phyloP scores from a whole-genome alignment of 306 rosid species.

The Cucurbita ficifolia region DNA sequence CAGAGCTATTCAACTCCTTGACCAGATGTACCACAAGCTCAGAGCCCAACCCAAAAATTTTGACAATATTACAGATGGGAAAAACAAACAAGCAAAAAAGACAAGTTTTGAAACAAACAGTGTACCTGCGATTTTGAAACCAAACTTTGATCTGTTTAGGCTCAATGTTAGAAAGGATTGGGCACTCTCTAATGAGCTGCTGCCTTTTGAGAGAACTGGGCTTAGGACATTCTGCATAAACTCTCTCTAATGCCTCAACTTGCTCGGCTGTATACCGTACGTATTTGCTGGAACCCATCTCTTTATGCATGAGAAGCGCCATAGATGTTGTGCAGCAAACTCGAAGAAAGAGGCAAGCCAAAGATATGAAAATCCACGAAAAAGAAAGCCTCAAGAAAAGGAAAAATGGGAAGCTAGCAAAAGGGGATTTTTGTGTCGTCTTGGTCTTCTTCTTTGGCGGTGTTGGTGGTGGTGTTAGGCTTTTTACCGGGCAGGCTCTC shows the following conservation, averaged over 20 bases:
- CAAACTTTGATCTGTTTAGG: constrained; percentile 98
- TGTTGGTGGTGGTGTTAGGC: constrained; percentile 12
- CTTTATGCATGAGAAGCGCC: constrained; percentile 72
- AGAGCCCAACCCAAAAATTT: neutral
- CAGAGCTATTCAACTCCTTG: neutral
- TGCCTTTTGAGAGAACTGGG: constrained; percentile 88
- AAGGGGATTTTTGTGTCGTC: constrained; percentile 20
- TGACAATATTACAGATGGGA: neutral
- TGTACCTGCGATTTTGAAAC: constrained; percentile 92
- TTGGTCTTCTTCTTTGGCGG: constrained; percentile 19
- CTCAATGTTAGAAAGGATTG: constrained; percentile 77
- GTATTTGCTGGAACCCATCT: constrained; percentile 81
- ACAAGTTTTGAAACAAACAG: neutral
- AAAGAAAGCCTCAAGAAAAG: neutral
- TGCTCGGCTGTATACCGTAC: constrained; percentile 94
- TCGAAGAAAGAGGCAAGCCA: neutral
- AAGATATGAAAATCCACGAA: neutral
- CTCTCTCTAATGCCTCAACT: constrained; percentile 92
- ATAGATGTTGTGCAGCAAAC: constrained; percentile 9
- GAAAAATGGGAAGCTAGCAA: constrained; percentile 6
- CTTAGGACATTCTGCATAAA: constrained; percentile 85
- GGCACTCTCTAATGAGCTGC: constrained; percentile 90
- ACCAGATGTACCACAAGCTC: neutral
- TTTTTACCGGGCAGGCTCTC: constrained; percentile 64
- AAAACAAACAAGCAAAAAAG: neutral